Evolutionary conservation across 495 filamentous ascomycete species (phyloP), one percentile per base, ranked within the genome.

Genomic region (Penicillium psychrofluorescens): DNA sequence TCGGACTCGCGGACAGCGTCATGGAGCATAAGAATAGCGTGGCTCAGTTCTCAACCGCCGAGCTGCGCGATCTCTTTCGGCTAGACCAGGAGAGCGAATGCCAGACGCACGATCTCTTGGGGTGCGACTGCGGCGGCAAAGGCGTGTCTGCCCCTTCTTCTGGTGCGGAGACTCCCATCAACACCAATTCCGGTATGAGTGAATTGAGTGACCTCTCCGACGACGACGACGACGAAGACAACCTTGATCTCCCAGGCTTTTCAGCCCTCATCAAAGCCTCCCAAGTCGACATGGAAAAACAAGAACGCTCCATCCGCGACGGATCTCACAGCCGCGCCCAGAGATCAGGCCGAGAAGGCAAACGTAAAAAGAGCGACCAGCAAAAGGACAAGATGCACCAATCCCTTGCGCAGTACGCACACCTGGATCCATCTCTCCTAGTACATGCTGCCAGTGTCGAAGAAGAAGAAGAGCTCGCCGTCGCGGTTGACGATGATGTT

Each of bases 21-120:
- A 78, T 85, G 63, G 79, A 83, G 49, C 63, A 80, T 39, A 86
- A 83, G 58, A 68, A 71, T 33, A 74, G 66, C 35, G 69, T 71
- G 11, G 50, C 70, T 14, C 65, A 74, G 62, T 90, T 90, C 61
- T 80, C 83, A 6, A 61, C 62, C 6, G 79, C 85, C 43, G 86
- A 90, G 52, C 60, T 90, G 35, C 70, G 74, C 39, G 84, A 89
- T 55, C 62, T 90, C 8, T 90, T 90, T 61, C 71, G 75, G 6
- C 69, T 90, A 1, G 77, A 89, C 50, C 73, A 80, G 45, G 66
- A 70, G 8, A 70, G 67, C 30, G 38, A 42, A 30, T 72, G 68
- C 33, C 70, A 84, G 55, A 90, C 85, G 8, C 86, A 90, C 64
- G 82, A 86, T 38, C 63, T 90, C 1, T 55, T 90, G 12, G 78